Conservation (phyloP, 2,329 filamentous ascomycete genomes). For the Penicillium sumatraense region DNA sequence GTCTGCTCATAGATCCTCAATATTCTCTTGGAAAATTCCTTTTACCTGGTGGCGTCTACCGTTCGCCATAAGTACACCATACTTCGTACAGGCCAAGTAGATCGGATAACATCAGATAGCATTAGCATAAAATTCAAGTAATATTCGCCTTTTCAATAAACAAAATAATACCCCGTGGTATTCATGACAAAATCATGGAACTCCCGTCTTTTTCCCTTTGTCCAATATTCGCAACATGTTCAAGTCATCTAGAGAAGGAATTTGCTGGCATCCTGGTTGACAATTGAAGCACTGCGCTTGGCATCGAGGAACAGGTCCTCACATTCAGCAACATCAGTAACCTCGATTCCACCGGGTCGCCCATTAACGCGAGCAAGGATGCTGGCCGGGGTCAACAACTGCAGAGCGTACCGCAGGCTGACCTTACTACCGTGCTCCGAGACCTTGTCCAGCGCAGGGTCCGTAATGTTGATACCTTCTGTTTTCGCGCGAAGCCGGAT, state of each 20-base stretch:
- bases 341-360: slow-evolving; percentile 71
- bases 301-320: slow-evolving; percentile 85
- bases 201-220: slow-evolving; percentile 12
- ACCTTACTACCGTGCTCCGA: slow-evolving; percentile 85
- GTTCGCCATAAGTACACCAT: too few species aligned
- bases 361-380: slow-evolving; percentile 88
- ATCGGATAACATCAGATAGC: slow-evolving; percentile 26
- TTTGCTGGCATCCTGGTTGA: slow-evolving; percentile 66
- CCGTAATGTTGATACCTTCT: slow-evolving; percentile 77
- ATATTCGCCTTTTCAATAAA: slow-evolving; percentile 32
- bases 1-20: too few species aligned
- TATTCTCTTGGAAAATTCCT: too few species aligned
- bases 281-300: slow-evolving; percentile 73
- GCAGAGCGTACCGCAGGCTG: slow-evolving; percentile 89
- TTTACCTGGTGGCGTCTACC: too few species aligned
- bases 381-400: slow-evolving; percentile 85
- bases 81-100: too few species aligned
- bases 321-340: slow-evolving; percentile 78
- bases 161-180: slow-evolving; percentile 27
- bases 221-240: slow-evolving; percentile 45
- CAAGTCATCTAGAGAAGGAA: slow-evolving; percentile 57
- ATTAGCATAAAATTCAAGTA: slow-evolving; percentile 28
- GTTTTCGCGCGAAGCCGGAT: slow-evolving; percentile 81
- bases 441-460: slow-evolving; percentile 84
- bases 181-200: slow-evolving; percentile 27